Base-by-base conservation (phyloP, 73 alveolate species). In the Breviolum minutum region DNA sequence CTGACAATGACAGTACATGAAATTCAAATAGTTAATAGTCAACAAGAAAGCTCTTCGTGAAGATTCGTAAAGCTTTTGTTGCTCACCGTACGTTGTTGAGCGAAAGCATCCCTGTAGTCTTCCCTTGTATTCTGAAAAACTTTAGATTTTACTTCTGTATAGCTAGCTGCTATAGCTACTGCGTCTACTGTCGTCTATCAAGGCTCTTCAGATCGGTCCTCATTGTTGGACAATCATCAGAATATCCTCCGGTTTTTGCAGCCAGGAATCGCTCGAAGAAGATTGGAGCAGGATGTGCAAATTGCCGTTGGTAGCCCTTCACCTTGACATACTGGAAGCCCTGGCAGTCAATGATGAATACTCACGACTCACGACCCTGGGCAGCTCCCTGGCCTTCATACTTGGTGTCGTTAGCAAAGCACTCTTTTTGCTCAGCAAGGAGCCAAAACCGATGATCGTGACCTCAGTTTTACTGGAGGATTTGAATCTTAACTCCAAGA, bases 281-380 rank as follows among this genome's bases (percentile, higher is more conserved):
- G 69, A 92, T 92, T 32, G 98, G 98, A 27, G 98, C 98, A 29
- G 98, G 98, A 64, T 92, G 98, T 11, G 98, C 98, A 60, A 92
- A 92, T 64, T 92, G 98, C 48, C 98, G 89, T 69, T 92, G 98
- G 68, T 69, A 92, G 89, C 98, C 98, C 90, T 92, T 92, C 89
- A 92, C 98, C 69, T 84, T 80, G 81, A 92, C 98, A 54, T 92
- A 92, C 91, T 92, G 98, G 98, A 60, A 92, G 91, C 98, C 98
- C 98, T 92, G 89, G 92, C 73, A 26, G 77, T 14, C 77, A 68
- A 29, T 27, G 30, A 20, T 12, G 81, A 19, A 77, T 77, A 54
- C 63, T 54, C 14, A 26, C 63, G 40, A 24, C 48, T 77, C 54
- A 24, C 30, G 14, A 13, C 26, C 63, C 30, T 9, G 86, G 26